phyloP scores from a whole-genome alignment of 495 filamentous ascomycete species.

The Pyronema domesticum region DNA sequence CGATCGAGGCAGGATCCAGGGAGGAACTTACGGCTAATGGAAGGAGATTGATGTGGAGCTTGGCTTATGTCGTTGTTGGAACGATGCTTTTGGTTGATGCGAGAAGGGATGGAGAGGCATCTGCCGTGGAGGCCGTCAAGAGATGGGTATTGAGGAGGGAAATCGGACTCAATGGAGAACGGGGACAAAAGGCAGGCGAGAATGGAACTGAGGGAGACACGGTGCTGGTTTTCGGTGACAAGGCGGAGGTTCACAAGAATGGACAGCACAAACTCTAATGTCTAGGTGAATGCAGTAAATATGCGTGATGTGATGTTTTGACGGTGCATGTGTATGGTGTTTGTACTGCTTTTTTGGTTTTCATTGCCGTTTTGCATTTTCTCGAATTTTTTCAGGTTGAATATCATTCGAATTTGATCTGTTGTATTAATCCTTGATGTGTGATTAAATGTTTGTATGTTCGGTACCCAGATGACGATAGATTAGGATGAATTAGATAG shows the following conservation, averaged over 20 bases:
- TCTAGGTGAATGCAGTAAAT: neutral
- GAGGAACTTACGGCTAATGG: constrained; percentile 20
- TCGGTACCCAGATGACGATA: no score
- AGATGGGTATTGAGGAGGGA: constrained; percentile 20
- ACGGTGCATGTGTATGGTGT: no score
- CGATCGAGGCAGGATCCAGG: constrained; percentile 8
- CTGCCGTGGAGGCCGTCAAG: constrained; percentile 17
- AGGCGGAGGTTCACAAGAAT: neutral
- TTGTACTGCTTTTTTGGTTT: no score
- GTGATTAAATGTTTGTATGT: no score
- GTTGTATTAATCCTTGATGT: no score
- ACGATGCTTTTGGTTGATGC: constrained; percentile 21
- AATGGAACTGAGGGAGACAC: constrained; percentile 11
- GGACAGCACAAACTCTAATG: neutral
- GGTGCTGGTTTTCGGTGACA: constrained; percentile 19
- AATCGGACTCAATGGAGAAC: constrained; percentile 1
- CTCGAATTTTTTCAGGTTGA: no score
- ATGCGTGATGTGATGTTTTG: no score
- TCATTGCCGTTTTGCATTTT: no score
- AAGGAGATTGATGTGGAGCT: constrained; percentile 17
- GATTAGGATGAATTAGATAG: no score
- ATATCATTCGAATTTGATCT: no score
- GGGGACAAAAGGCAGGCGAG: constrained; percentile 15
- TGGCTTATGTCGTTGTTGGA: constrained; percentile 21
- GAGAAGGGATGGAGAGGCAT: constrained; percentile 15